Evolutionary conservation across 2,329 filamentous ascomycete genomes (phyloP).

Genomic region (Fusarium sulawesiense): DNA sequence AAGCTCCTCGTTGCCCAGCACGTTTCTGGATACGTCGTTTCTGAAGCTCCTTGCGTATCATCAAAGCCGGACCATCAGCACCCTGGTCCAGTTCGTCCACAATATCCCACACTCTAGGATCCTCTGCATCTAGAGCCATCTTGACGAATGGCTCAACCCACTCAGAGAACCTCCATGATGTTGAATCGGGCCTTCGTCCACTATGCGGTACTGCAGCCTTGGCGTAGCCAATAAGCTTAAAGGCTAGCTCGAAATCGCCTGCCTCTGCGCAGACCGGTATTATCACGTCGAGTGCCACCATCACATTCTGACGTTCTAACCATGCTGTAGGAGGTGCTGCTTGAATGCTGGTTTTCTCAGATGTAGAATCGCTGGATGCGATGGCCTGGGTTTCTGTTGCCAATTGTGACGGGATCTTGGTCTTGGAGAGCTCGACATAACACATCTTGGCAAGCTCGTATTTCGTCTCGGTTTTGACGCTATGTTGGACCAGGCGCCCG

Average conservation of each 20-base stretch:
- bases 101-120: constrained; percentile 50
- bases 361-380: background rate
- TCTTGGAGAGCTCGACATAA: constrained; percentile 35
- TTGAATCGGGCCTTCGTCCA: background rate
- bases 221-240: constrained; percentile 45
- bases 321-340: constrained; percentile 6
- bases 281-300: constrained; percentile 42
- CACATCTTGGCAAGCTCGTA: constrained; percentile 49
- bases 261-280: constrained; percentile 47
- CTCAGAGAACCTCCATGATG: constrained; percentile 21
- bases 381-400: background rate
- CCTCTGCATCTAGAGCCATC: constrained; percentile 45
- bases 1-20: constrained; percentile 14
- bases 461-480: constrained; percentile 41
- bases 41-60: constrained; percentile 44
- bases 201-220: constrained; percentile 5
- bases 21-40: constrained; percentile 40
- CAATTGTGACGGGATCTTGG: background rate
- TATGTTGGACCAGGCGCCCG: constrained; percentile 48
- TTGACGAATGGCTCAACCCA: constrained; percentile 49
- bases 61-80: constrained; percentile 33
- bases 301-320: constrained; percentile 21
- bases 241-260: constrained; percentile 51
- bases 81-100: constrained; percentile 46
- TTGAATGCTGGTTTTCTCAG: constrained; percentile 11